A percentile compares a stretch with the other conserved stretches of the same genome.
phyloP scores from a whole-genome alignment of 805 yeast genomes.

The Yamadazyma sp. region DNA sequence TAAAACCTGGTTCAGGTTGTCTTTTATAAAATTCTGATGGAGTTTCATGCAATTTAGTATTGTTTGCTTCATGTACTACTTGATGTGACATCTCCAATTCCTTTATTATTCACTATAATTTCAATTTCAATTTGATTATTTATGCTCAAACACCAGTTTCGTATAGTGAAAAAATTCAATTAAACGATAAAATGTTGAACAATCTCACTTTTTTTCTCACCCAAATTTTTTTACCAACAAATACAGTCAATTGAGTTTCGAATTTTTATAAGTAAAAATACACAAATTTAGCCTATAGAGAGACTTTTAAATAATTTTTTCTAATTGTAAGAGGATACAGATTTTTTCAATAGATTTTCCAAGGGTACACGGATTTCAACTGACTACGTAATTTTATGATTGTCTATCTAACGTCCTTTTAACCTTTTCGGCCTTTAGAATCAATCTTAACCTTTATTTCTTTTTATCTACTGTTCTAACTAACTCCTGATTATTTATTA shows the following conservation, averaged over 20 bases:
- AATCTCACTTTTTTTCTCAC: conserved; percentile 3
- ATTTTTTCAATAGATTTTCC: no score
- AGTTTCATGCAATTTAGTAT: conserved; percentile 45
- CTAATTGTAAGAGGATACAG: no score
- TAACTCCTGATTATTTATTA: no score
- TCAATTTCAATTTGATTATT: not conserved
- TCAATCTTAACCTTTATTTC: no score
- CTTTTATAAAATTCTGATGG: conserved; percentile 54
- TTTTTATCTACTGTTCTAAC: no score
- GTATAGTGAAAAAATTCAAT: conserved; percentile 3
- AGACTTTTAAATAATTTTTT: no score
- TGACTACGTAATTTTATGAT: no score
- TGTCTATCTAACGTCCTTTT: no score
- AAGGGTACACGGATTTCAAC: no score
- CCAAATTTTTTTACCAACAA: not conserved
- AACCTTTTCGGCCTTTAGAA: no score
- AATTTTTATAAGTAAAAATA: conserved; percentile 1
- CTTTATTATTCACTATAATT: no score
- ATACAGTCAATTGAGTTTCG: no score
- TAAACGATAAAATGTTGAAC: conserved; percentile 4
- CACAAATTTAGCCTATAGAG: conserved; percentile 4
- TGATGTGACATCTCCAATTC: conserved; percentile 3
- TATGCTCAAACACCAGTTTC: not conserved
- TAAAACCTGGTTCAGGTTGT: conserved; percentile 60
- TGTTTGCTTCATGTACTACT: conserved; percentile 59